Conservation (phyloP, 148 eudicot genomes). For the Euryodendron excelsum region DNA sequence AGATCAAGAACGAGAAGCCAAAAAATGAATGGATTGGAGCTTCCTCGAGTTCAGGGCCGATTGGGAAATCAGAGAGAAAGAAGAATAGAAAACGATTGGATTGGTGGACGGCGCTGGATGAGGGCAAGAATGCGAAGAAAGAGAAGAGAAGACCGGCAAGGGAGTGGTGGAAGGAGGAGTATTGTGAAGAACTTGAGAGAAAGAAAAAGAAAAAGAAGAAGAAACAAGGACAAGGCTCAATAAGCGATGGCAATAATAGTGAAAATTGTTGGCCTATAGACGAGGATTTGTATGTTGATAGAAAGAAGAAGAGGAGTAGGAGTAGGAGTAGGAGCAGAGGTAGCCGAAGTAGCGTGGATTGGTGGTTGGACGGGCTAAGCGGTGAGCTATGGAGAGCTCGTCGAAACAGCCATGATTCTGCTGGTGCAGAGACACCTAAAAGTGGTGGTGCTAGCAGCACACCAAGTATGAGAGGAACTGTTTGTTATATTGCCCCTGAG, state of each 20-base stretch:
- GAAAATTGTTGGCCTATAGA: conserved; percentile 74
- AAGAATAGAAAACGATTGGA: conserved; percentile 56
- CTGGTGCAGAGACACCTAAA: conserved; percentile 26
- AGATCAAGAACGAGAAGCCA: conserved; percentile 64
- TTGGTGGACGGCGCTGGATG: conserved; percentile 86
- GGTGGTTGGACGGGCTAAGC: conserved; percentile 90
- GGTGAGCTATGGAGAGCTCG: conserved; percentile 71
- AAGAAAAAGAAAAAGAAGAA: conserved; percentile 81
- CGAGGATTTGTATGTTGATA: conserved; percentile 39
- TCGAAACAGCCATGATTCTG: conserved; percentile 27
- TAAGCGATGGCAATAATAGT: conserved; percentile 37
- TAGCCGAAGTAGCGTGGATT: conserved; percentile 51
- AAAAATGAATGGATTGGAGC: conserved; percentile 50
- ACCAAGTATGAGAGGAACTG: conserved; percentile 94
- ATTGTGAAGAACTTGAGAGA: conserved; percentile 66
- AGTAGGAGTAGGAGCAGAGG: conserved; percentile 32
- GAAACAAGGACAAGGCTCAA: conserved; percentile 29
- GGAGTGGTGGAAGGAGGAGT: conserved; percentile 99
- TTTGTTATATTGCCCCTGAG: conserved; percentile 91
- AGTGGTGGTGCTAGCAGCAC: conserved; percentile 90
- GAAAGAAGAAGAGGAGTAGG: conserved; percentile 27
- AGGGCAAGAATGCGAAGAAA: conserved; percentile 45
- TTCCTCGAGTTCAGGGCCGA: conserved; percentile 41
- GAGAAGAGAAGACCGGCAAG: conserved; percentile 73
- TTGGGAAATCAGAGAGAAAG: conserved; percentile 42